Percentiles rank a stretch among this genome's conserved stretches.
Conservation (phyloP, 1,284 basidiomycete genomes). For the Taiwanofungus camphoratus region DNA sequence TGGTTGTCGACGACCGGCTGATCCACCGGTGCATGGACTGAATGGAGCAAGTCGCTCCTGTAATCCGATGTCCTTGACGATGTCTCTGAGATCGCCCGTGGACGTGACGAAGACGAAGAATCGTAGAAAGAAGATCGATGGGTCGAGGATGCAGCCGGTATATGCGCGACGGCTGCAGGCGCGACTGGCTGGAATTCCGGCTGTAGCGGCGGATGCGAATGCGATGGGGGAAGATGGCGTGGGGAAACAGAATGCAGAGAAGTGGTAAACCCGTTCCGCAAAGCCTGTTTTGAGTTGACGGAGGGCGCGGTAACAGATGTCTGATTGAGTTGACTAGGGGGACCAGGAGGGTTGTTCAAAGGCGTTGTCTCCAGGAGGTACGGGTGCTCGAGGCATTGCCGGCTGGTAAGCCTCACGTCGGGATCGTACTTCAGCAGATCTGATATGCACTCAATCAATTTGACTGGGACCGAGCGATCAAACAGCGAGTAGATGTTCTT, state of each 20-base stretch:
- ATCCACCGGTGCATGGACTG: conserved; percentile 15
- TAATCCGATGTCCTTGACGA: conserved; percentile 34
- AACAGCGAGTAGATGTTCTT: conserved; percentile 76
- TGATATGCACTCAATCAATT: conserved; percentile 87
- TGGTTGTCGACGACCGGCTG: conserved; percentile 16
- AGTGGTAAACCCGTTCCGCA: conserved; percentile 31
- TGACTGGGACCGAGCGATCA: conserved; percentile 71
- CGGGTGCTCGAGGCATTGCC: conserved; percentile 81
- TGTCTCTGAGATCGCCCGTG: conserved; percentile 28
- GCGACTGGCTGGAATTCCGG: conserved; percentile 31
- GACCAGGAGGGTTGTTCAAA: conserved; percentile 62
- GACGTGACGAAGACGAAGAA: conserved; percentile 19
- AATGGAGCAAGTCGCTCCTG: conserved; percentile 27
- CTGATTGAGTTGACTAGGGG: conserved; percentile 27
- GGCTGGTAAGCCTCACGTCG: conserved; percentile 76
- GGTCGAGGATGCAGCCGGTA: conserved; percentile 45
- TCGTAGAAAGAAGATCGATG: conserved; percentile 54
- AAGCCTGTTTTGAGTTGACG: conserved; percentile 21
- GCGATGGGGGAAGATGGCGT: conserved; percentile 53
- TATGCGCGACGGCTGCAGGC: conserved; percentile 30
- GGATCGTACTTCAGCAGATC: conserved; percentile 94
- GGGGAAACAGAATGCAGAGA: conserved; percentile 47
- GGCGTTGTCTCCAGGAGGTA: conserved; percentile 78
- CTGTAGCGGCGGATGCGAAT: conserved; percentile 44
- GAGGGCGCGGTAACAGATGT: conserved; percentile 25